A percentile compares a stretch with the other conserved stretches of the same genome.
phyloP scores from a whole-genome alignment of 768 basidiomycete genomes.

The Pisolithus orientalis region DNA sequence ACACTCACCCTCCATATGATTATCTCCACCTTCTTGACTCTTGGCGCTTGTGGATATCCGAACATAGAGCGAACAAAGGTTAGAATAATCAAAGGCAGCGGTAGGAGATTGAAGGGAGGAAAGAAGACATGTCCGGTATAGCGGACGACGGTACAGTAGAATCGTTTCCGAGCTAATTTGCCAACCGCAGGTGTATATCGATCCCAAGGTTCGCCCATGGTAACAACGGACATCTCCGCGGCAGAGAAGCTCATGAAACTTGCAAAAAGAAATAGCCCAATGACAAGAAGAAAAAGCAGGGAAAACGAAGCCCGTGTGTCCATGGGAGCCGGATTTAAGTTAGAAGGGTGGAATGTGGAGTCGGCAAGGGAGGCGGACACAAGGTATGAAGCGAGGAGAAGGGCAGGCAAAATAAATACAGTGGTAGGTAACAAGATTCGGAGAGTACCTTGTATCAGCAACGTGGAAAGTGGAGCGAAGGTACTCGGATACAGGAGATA shows the following conservation, averaged over 20 bases:
- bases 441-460: constrained; percentile 35
- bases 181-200: constrained; percentile 40
- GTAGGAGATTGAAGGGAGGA: constrained; percentile 46
- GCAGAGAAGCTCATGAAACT: constrained; percentile 28
- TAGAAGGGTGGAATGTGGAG: constrained; percentile 17
- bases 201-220: constrained; percentile 35
- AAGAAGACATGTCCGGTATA: constrained; percentile 42
- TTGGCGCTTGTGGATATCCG: constrained; percentile 10
- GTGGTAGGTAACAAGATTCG: constrained; percentile 34
- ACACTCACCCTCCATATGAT: constrained; percentile 38
- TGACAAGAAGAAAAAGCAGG: constrained; percentile 28
- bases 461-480: constrained; percentile 39
- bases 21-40: constrained; percentile 19
- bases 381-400: constrained; percentile 37
- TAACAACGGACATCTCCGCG: constrained; percentile 9
- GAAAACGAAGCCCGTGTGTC: constrained; percentile 42
- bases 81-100: constrained; percentile 1
- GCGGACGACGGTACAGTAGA: constrained; percentile 29
- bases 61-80: constrained; percentile 6
- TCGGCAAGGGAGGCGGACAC: constrained; percentile 45
- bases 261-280: constrained; percentile 29
- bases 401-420: constrained; percentile 43
- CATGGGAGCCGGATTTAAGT: constrained; percentile 34
- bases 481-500: constrained; percentile 34
- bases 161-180: constrained; percentile 36